Base-by-base conservation (phyloP, 345 rosid genomes). In the Cochlearia excelsa region DNA sequence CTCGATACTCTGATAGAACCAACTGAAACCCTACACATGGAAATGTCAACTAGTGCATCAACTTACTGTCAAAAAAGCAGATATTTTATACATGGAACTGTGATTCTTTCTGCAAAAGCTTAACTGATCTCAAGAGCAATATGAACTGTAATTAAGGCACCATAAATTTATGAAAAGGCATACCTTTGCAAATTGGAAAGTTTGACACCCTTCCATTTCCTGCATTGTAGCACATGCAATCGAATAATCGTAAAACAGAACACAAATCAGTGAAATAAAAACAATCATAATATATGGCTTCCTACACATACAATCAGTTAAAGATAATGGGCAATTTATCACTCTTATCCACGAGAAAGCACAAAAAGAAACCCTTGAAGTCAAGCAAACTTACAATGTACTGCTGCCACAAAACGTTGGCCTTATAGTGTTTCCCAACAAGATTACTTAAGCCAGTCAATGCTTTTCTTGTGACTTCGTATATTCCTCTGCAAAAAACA, bases 371-470 rank as follows among this genome's bases (percentile, higher is more conserved):
- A 35, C 46, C 61, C 31, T 58, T 57, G 3, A 37, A 34, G 50
- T 37, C 51, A 65, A 40, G 75, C 26, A 73, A 47, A 72, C 78
- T 82, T 75, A 91, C 96, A 50, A 59, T 34, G 75, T 69, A 70
- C 74, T 85, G 57, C 78, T 78, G 56, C 79, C 90, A 82, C 75
- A 68, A 30, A 51, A 68, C 35, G 62, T 65, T 58, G 44, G 68
- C 61, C 69, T 59, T 7, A 69, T 29, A 55, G 46, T 42, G 26
- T 16, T 68, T 74, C 31, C 75, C 68, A 37, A 43, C 72, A 37
- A 62, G 75, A 68, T 86, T 91, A 76, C 95, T 86, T 50, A 91
- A 75, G 78, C 88, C 96, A 16, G 23, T 16, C 23, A 16, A 16
- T 16, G 23, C 23, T 16, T 16, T 16, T 16, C 23, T 16, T 16